Base-by-base conservation (phyloP, 225 moss, liverwort and hornwort species). In the Pleurozium schreberi region DNA sequence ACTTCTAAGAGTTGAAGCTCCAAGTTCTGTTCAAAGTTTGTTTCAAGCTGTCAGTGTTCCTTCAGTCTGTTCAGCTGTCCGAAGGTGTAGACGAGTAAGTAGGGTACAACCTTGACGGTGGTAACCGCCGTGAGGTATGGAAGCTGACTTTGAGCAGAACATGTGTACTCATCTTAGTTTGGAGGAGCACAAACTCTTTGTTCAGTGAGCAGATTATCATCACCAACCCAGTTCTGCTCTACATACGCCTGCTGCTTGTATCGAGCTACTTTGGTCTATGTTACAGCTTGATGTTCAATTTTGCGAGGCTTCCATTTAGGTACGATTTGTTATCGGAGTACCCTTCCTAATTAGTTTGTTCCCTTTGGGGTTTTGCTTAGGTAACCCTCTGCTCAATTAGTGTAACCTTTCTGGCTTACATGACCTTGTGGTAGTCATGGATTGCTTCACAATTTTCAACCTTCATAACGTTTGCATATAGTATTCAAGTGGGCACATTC, bases 41-140 rank as follows among this genome's bases (percentile, higher is more conserved):
- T 83, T 75, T 57, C 90, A 86, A 86, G 88, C 83, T 92, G 84
- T 90, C 74, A 87, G 75, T 89, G 59, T 83, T 87, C 87, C 70
- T 84, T 87, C 45, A 59, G 59, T 80, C 80, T 59, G 80, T 42
- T 80, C 59, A 30, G 80, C 84, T 73, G 55, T 89, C 52, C 49
- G 70, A 85, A 85, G 82, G 85, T 92, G 76, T 90, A 88, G 88
- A 88, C 89, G 66, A 90, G 63, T 87, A 67, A 75, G 82, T 90
- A 92, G 90, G 69, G 75, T 71, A 55, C 92, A 84, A 75, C 75
- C 84, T 84, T 84, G 87, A 89, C 86, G 92, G 84, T 90, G 75
- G 84, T 81, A 80, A 80, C 69, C 68, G 61, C 78, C 89, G 75
- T 81, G 83, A 92, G 87, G 88, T 92, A 83, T 86, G 88, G 88